Evolutionary conservation across 2,329 filamentous ascomycete genomes (phyloP).

Genomic region (Immersiporthe knoxdaviesiana): DNA sequence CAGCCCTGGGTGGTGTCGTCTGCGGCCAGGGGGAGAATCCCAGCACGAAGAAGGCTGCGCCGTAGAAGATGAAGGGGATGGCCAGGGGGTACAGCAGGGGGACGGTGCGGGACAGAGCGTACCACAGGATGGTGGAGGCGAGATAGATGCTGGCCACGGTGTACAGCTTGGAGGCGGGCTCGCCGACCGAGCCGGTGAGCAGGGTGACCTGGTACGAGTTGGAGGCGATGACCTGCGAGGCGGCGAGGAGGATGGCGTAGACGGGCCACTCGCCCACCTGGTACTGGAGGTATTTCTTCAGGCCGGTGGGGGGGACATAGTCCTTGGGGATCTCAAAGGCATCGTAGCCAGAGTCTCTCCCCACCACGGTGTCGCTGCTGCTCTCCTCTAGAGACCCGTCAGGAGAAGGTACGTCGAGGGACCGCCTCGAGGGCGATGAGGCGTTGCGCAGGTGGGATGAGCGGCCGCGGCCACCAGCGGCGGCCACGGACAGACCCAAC

Average conservation of each 20-base stretch:
- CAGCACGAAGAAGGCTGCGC: constrained; percentile 61
- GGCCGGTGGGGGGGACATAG: constrained; percentile 62
- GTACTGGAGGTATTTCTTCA: constrained; percentile 47
- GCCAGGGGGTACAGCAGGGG: constrained; percentile 58
- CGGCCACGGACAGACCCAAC: constrained; percentile 19
- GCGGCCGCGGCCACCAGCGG: constrained; percentile 8
- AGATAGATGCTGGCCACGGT: constrained; percentile 61
- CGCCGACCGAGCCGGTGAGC: constrained; percentile 62
- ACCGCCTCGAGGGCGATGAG: constrained; percentile 3
- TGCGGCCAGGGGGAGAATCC: constrained; percentile 58
- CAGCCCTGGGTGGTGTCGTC: constrained; percentile 44
- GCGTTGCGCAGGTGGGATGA: constrained; percentile 7
- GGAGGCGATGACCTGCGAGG: constrained; percentile 63
- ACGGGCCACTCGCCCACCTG: constrained; percentile 61
- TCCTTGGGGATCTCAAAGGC: constrained; percentile 33
- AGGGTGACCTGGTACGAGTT: constrained; percentile 69
- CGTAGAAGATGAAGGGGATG: constrained; percentile 63
- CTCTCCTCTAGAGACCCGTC: constrained; percentile 28
- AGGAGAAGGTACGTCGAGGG: constrained; percentile 13
- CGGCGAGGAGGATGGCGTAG: constrained; percentile 61
- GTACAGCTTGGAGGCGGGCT: constrained; percentile 60
- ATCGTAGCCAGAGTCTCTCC: constrained; percentile 18
- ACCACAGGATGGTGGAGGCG: constrained; percentile 60
- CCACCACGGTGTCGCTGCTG: constrained; percentile 1
- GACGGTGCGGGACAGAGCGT: constrained; percentile 59